Evolutionary conservation across 768 basidiomycete genomes (phyloP).

Genomic region (Dentipellis sp.): DNA sequence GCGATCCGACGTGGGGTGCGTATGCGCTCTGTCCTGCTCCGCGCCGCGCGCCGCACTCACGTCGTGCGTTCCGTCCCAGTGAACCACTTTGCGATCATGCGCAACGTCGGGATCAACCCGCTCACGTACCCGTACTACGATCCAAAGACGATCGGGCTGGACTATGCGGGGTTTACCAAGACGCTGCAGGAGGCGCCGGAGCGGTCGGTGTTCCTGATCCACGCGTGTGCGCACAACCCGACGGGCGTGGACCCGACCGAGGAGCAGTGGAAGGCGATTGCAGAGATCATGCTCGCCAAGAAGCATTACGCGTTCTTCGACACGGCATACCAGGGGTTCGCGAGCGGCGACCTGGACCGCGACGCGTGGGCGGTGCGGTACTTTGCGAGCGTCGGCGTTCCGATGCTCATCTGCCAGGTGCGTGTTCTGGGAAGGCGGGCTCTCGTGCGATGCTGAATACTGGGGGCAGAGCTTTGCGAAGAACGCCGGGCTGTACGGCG

Average conservation of each 20-base stretch:
- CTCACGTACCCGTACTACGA: conserved; percentile 92
- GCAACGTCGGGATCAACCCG: conserved; percentile 82
- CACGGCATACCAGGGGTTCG: conserved; percentile 96
- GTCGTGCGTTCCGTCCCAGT: conserved; percentile 34
- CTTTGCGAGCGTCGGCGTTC: conserved; percentile 69
- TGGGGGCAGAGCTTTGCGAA: conserved; percentile 85
- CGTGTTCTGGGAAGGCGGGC: conserved; percentile 14
- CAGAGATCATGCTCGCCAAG: conserved; percentile 59
- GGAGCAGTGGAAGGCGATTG: conserved; percentile 79
- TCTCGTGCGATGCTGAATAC: not conserved
- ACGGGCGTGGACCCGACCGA: conserved; percentile 90
- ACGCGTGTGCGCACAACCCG: conserved; percentile 95
- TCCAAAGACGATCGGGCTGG: conserved; percentile 80
- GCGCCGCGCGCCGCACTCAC: not conserved
- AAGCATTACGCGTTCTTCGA: conserved; percentile 90
- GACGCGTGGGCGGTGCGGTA: conserved; percentile 90
- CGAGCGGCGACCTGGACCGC: conserved; percentile 82
- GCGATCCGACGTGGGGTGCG: conserved; percentile 93
- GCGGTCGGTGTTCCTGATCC: conserved; percentile 81
- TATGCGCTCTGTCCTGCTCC: not conserved
- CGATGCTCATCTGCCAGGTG: conserved; percentile 85
- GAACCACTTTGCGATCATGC: conserved; percentile 87
- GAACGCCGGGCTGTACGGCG: conserved; percentile 92
- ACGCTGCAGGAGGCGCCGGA: conserved; percentile 55
- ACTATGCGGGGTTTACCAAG: conserved; percentile 59